Evolutionary conservation across 2,329 filamentous ascomycete species (phyloP).

Genomic region (Botrytis tulipae): DNA sequence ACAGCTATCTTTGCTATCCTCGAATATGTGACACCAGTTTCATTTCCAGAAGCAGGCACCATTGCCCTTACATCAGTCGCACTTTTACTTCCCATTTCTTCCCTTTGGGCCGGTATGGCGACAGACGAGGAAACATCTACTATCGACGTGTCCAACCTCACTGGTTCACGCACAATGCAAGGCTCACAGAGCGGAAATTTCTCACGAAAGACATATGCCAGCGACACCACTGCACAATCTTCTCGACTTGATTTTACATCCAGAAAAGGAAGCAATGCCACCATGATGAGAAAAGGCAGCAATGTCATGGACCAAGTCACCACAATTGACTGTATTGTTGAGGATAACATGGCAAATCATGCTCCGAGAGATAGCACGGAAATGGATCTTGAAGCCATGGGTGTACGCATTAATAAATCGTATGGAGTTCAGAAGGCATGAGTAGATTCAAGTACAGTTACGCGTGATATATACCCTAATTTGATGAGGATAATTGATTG

Average conservation of each 20-base stretch:
- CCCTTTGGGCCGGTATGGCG: conserved; percentile 57
- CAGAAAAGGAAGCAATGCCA: conserved; percentile 25
- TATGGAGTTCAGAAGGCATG: conserved; percentile 29
- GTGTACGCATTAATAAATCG: conserved; percentile 32
- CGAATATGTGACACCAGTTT: conserved; percentile 46
- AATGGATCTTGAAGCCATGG: conserved; percentile 33
- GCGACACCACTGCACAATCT: conserved; percentile 20
- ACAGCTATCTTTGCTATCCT: conserved; percentile 60
- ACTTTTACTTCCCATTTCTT: conserved; percentile 63
- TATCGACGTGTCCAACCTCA: conserved; percentile 27
- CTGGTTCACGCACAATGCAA: neutral
- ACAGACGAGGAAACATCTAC: conserved; percentile 27
- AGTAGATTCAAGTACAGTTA: neutral
- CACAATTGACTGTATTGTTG: conserved; percentile 24
- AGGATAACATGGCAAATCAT: neutral
- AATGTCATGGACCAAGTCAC: conserved; percentile 20
- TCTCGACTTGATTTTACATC: conserved; percentile 17
- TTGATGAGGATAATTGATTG: neutral
- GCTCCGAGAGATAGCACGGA: conserved; percentile 34
- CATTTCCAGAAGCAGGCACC: conserved; percentile 52
- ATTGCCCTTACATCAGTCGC: conserved; percentile 57
- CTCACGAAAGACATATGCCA: conserved; percentile 22
- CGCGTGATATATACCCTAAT: neutral
- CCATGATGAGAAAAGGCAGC: conserved; percentile 24
- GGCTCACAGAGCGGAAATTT: neutral